Base-by-base conservation (phyloP, 148 eudicot genomes). In the Rhododendron ferrugineum region DNA sequence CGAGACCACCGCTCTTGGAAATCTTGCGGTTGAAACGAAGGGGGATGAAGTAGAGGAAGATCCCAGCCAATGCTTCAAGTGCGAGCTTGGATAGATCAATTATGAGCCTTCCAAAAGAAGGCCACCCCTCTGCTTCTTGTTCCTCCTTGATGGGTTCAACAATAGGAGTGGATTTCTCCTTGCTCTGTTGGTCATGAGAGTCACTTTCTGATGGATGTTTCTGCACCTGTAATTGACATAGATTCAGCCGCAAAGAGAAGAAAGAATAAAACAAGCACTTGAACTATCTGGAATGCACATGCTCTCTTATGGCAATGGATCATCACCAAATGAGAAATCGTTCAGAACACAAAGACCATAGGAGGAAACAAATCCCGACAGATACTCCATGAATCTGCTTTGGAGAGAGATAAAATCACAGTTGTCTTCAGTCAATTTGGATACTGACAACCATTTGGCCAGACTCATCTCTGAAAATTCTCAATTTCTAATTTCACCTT, bases 51-150 rank as follows among this genome's bases (percentile, higher is more conserved):
- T 89, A 88, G 44, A 85, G 46, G 64, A 93, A 82, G 44, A 86
- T 50, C 60, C 86, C 87, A 18, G 84, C 89, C 30, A 93, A 82
- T 18, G 90, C 82, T 90, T 93, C 98, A 14, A 90, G 37, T 9
- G 92, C 89, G 13, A 92, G 88, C 75, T 92, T 94, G 47, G 90
- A 88, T n/a, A 93, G 89, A 89, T 96, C 94, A 20, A 88, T 32
- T 11, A 93, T 18, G 60, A 96, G 94, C 85, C 87, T 95, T 52
- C 93, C 92, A 46, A 96, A 90, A 44, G 99, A 93, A 77, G 99
- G 97, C 99, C 94, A 94, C 68, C 92, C 75, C 75, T 70, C 94
- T 52, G 96, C 88, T 85, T 91, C 90, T 84, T 87, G 88, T 64
- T 90, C 94, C 49, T 89, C 91, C 79, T 91, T 94, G 7, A 82